Evolutionary conservation across 139 green algal species (phyloP).

Genomic region (Astrephomene gubernaculifera): DNA sequence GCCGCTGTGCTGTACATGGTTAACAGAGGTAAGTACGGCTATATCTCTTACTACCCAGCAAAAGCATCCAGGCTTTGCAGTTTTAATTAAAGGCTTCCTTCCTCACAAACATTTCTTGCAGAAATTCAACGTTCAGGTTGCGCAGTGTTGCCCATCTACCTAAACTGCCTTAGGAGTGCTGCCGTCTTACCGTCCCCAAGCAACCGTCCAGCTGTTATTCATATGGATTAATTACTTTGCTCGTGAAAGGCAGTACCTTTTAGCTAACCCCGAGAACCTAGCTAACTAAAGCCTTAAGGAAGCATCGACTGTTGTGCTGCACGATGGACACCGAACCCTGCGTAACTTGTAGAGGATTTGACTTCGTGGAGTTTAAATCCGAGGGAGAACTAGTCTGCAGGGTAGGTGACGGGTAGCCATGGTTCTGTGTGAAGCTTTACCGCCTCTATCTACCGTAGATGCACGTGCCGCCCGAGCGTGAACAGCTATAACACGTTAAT

Average conservation of each 20-base stretch:
- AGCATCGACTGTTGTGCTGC: neutral
- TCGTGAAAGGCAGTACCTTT: slow-evolving; percentile 3
- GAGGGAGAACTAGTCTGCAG: slow-evolving; percentile 84
- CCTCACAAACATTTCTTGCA: too few species aligned
- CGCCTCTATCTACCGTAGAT: too few species aligned
- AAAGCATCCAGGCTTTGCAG: too few species aligned
- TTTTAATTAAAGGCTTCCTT: too few species aligned
- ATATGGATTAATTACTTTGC: neutral
- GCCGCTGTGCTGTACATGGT: too few species aligned
- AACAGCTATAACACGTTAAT: neutral
- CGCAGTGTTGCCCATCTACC: too few species aligned
- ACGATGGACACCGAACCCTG: slow-evolving; percentile 46
- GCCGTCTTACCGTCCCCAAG: neutral
- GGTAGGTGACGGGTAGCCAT: slow-evolving; percentile 43
- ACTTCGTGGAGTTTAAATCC: slow-evolving; percentile 86
- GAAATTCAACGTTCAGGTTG: too few species aligned
- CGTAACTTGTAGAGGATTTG: slow-evolving; percentile 69
- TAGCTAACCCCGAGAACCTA: too few species aligned
- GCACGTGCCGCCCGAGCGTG: neutral
- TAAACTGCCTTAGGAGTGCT: neutral
- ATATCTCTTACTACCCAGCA: too few species aligned
- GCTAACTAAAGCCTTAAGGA: neutral
- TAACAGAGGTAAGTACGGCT: too few species aligned
- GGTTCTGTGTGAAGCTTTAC: neutral
- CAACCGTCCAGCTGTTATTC: neutral